These are phyloP conservation scores for Barnettozyma californica DNA, from an alignment of 805 yeast species.

Conservation along the genomic window DNA sequence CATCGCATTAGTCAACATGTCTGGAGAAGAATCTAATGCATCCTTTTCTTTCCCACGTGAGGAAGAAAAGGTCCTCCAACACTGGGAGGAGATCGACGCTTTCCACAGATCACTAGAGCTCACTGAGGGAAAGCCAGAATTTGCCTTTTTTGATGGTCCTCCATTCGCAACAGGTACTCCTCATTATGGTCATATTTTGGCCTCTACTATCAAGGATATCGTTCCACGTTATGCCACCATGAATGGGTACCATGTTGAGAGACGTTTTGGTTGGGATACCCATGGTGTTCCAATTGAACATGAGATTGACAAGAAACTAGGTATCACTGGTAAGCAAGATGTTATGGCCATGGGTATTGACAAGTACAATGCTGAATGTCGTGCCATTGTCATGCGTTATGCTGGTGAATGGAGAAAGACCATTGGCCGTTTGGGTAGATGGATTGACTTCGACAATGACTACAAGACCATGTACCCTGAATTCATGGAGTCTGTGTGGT, in stretches of 20 bases:
- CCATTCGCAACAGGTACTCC: slow-evolving; percentile 99
- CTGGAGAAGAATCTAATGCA: slow-evolving; percentile 27
- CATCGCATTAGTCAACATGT: slow-evolving; percentile 19
- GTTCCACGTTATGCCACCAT: slow-evolving; percentile 97
- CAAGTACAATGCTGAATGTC: slow-evolving; percentile 90
- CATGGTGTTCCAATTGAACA: slow-evolving; percentile 99
- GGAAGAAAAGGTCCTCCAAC: slow-evolving; percentile 74
- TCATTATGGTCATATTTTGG: slow-evolving; percentile 95
- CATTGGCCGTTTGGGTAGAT: slow-evolving; percentile 92
- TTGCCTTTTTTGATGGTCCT: slow-evolving; percentile 97
- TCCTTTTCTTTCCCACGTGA: slow-evolving; percentile 78
- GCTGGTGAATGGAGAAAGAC: slow-evolving; percentile 93
- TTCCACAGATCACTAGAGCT: slow-evolving; percentile 80
- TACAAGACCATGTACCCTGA: slow-evolving; percentile 93
- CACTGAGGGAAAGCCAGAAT: slow-evolving; percentile 79
- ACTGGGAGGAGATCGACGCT: slow-evolving; percentile 93
- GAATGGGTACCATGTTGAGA: slow-evolving; percentile 94
- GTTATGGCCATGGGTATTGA: slow-evolving; percentile 92
- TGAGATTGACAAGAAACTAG: slow-evolving; percentile 95
- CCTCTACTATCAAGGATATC: slow-evolving; percentile 95
- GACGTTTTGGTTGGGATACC: slow-evolving; percentile 99
- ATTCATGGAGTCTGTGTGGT: slow-evolving; percentile 98
- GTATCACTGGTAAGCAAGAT: slow-evolving; percentile 89
- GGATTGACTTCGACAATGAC: slow-evolving; percentile 99
- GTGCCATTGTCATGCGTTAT: slow-evolving; percentile 95